These are phyloP conservation scores for Kodamaea fukazawae DNA, from an alignment of 805 yeast species.

Conservation along the genomic window DNA sequence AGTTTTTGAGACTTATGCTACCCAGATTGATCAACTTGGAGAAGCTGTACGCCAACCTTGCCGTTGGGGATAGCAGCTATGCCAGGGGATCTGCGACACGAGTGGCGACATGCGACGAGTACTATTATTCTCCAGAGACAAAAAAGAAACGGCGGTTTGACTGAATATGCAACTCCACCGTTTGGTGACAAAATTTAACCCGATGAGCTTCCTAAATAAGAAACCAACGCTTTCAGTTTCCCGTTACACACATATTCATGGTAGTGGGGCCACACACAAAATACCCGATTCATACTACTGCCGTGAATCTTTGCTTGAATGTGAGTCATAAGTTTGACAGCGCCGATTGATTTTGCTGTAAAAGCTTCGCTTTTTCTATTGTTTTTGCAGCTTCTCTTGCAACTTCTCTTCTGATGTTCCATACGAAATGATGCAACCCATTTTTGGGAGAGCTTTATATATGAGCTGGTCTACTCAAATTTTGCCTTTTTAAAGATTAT, in stretches of 20 bases:
- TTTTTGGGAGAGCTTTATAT: too few relatives aligned
- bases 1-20: constrained; percentile 16
- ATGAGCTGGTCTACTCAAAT: neutral
- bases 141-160: constrained; percentile 5
- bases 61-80: too few relatives aligned
- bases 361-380: neutral
- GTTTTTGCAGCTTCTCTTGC: neutral
- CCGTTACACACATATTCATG: neutral
- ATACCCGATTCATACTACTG: neutral
- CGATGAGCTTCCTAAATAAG: neutral
- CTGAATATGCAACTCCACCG: neutral
- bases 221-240: constrained; percentile 3
- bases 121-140: constrained; percentile 1
- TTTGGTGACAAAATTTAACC: neutral
- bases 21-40: constrained; percentile 16
- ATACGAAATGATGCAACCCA: neutral
- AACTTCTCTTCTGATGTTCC: neutral
- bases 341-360: too few relatives aligned
- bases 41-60: neutral
- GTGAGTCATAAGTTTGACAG: constrained; percentile 1
- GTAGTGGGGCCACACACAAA: neutral
- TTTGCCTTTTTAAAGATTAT: neutral
- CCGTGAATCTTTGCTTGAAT: neutral
- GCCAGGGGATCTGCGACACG: too few relatives aligned
- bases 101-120: constrained; percentile 1